Evolutionary conservation across 305 asterid species (phyloP).

Genomic region (Rubia balearica): DNA sequence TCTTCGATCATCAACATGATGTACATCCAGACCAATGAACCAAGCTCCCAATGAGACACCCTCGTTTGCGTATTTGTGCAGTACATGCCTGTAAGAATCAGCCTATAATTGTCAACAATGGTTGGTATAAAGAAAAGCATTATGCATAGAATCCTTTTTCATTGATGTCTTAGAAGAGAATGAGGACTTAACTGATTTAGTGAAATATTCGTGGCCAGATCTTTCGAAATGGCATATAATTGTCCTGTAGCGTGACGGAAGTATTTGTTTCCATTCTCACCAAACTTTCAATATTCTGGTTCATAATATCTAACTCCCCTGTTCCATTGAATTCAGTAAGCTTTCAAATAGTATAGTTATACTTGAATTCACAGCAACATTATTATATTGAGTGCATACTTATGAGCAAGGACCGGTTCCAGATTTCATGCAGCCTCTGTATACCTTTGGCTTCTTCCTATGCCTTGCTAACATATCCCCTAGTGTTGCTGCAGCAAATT

Average conservation of each 20-base stretch:
- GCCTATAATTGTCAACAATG: conserved; percentile 10
- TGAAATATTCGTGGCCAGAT: conserved; percentile 68
- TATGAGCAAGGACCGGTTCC: conserved; percentile 94
- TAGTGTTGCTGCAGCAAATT: conserved; percentile 55
- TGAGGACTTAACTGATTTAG: conserved; percentile 42
- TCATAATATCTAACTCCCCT: conserved; percentile 96
- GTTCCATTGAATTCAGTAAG: conserved; percentile 20
- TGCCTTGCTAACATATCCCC: conserved; percentile 71
- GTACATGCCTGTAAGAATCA: conserved; percentile 49
- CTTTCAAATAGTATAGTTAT: conserved; percentile 8
- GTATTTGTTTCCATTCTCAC: conserved; percentile 85
- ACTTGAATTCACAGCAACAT: background rate
- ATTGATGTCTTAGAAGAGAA: background rate
- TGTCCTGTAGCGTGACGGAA: conserved; percentile 97
- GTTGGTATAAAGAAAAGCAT: background rate
- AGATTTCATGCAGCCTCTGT: conserved; percentile 89
- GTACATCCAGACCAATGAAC: conserved; percentile 89
- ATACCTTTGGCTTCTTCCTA: conserved; percentile 58
- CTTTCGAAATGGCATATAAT: conserved; percentile 81
- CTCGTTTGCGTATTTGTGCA: conserved; percentile 89
- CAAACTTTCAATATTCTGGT: conserved; percentile 94
- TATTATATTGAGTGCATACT: conserved; percentile 31
- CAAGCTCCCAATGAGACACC: conserved; percentile 92
- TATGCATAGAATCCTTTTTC: background rate
- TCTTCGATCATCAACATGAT: conserved; percentile 75